Evolutionary conservation across 1,284 basidiomycete species (phyloP), one percentile per base, ranked within the genome.

Genomic region (Fomitopsis schrenkii): DNA sequence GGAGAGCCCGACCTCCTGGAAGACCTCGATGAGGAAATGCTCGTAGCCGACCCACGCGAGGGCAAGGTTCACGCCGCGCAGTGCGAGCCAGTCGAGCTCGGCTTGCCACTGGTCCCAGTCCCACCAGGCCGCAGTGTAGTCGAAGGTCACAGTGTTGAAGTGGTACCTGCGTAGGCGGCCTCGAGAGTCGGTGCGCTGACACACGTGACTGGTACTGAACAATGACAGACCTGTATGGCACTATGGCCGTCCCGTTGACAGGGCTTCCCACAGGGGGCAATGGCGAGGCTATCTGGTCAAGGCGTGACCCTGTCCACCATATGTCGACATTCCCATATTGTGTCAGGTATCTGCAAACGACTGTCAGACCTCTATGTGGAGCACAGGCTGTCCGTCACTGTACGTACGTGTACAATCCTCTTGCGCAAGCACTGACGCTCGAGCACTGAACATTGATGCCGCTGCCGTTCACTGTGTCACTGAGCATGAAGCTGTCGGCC

Each of bases 111-210:
- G 72, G 1, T 76, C 65, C 48, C 77, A 80, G 52, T 70, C 58
- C 72, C 78, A 80, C 61, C 78, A 80, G 0, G 75, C 74, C 7
- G 75, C 68, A 0, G 78, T 77, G 66, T 80, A 81, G 61, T 71
- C 71, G 62, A 79, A 79, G 2, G 79, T 80, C 59, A 79, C 78
- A 6, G 77, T 79, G 64, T 80, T 80, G 70, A 79, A 75, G 58
- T 76, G 73, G 60, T 78, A 79, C 35, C 77, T 72, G 56, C 68
- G 38, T 17, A 14, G 30, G 44, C 38, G 30, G 2, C 9, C 30
- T 46, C 2, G 19, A 19, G 10, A 22, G 22, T 22, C 22, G 22
- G 22, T 22, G 22, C 22, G 22, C 22, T 22, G 22, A 22, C 22
- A 22, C 22, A 22, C 22, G 22, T 22, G 22, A 22, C 22, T 22